Conservation (phyloP, 78 protist genomes). For the Dictyostelium citrinum region DNA sequence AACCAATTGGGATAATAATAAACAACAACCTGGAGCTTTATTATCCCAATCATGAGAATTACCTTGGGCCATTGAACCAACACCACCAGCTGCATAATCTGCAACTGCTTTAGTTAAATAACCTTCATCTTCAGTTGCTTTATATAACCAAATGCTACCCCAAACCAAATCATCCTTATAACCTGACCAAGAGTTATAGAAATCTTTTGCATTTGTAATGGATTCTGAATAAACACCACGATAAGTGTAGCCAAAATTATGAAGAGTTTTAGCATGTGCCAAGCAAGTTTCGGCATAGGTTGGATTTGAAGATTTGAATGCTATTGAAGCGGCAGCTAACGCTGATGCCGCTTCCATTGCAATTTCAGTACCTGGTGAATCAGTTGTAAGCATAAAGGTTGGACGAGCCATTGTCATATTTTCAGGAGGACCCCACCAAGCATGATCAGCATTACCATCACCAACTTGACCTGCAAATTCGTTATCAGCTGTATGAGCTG, state of each 20-base stretch:
- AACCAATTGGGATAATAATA: slow-evolving; percentile 15
- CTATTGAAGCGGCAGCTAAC: slow-evolving; percentile 41
- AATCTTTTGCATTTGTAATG: slow-evolving; percentile 41
- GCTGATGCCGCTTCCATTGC: slow-evolving; percentile 71
- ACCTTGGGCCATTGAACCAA: slow-evolving; percentile 51
- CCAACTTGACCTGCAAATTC: slow-evolving; percentile 56
- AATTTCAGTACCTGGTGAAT: slow-evolving; percentile 76
- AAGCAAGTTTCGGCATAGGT: slow-evolving; percentile 26
- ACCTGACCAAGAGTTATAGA: slow-evolving; percentile 66
- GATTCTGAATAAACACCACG: slow-evolving; percentile 58
- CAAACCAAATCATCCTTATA: slow-evolving; percentile 68
- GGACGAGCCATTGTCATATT: slow-evolving; percentile 29
- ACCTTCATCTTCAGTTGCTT: slow-evolving; percentile 44
- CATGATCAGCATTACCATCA: slow-evolving; percentile 40
- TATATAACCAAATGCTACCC: slow-evolving; percentile 53
- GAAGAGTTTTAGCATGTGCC: slow-evolving; percentile 45
- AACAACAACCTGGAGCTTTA: slow-evolving; percentile 57
- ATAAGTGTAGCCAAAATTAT: slow-evolving; percentile 50
- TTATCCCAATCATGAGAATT: slow-evolving; percentile 75
- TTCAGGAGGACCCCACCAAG: slow-evolving; percentile 71
- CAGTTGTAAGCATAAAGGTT: not conserved
- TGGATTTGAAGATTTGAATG: slow-evolving; percentile 3
- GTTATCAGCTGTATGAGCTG: slow-evolving; percentile 47
- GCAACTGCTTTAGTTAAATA: not conserved
- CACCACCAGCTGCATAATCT: slow-evolving; percentile 2